These are phyloP conservation scores for Diaporthe citrichinensis DNA, from an alignment of 2,329 filamentous ascomycete genomes.

Conservation along the genomic window DNA sequence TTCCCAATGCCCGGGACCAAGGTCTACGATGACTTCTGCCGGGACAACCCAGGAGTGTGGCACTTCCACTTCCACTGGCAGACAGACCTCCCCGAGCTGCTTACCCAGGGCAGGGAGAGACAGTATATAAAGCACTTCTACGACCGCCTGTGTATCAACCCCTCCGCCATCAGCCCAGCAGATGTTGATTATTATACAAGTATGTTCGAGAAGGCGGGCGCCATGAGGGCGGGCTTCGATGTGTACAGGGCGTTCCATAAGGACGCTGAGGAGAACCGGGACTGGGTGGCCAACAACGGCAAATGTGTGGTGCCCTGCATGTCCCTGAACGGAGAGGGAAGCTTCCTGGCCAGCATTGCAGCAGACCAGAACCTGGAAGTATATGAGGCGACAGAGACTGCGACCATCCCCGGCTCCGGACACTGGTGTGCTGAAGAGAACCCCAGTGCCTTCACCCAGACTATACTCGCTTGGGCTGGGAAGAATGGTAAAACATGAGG, in stretches of 20 bases:
- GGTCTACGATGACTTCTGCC: background rate
- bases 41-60: background rate
- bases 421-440: constrained; percentile 16
- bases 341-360: background rate
- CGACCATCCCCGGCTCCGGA: background rate
- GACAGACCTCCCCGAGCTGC: background rate
- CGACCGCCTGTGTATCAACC: constrained; percentile 54
- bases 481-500: background rate
- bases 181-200: constrained; percentile 57
- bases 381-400: background rate
- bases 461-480: background rate
- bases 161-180: constrained; percentile 51
- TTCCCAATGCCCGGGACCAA: constrained; percentile 3
- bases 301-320: constrained; percentile 38
- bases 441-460: background rate
- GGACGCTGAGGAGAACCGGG: constrained; percentile 50
- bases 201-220: constrained; percentile 52
- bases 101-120: constrained; percentile 52
- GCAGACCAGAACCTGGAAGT: background rate
- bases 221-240: constrained; percentile 51
- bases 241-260: constrained; percentile 52
- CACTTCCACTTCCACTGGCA: constrained; percentile 17
- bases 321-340: constrained; percentile 13
- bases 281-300: constrained; percentile 48
- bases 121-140: constrained; percentile 61